Evolutionary conservation across 208 protist genomes (phyloP).

Genomic region (Wallacemonas sp.): DNA sequence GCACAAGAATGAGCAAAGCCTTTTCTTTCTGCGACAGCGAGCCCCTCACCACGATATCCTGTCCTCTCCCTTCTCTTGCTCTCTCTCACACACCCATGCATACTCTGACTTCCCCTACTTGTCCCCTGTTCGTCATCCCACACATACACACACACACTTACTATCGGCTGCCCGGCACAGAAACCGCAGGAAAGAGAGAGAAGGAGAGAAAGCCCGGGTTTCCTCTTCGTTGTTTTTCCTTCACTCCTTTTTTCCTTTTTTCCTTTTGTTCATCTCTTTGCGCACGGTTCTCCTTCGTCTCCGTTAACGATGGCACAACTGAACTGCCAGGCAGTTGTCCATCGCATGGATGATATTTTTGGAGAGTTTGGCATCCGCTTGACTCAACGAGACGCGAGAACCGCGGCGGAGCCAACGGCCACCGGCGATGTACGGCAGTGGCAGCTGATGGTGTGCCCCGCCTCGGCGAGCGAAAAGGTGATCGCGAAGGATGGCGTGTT

Average conservation of each 20-base stretch:
- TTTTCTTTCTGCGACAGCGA: too few species aligned
- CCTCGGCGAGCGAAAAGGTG: constrained; percentile 2
- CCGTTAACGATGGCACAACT: constrained; percentile 20
- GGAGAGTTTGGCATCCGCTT: constrained; percentile 77
- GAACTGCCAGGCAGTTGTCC: constrained; percentile 81
- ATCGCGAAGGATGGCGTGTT: constrained; percentile 15
- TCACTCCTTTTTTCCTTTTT: constrained; percentile 6
- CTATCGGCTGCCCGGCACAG: too few species aligned
- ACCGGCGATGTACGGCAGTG: constrained; percentile 51
- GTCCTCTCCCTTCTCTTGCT: too few species aligned
- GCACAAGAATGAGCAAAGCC: too few species aligned
- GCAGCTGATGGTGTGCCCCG: constrained; percentile 45
- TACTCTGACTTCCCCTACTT: too few species aligned
- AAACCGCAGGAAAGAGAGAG: too few species aligned
- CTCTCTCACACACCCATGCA: too few species aligned
- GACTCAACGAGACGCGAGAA: constrained; percentile 11
- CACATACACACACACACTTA: too few species aligned
- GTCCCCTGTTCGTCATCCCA: too few species aligned
- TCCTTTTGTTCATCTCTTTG: neutral
- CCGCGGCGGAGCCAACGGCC: neutral
- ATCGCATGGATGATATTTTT: constrained; percentile 85
- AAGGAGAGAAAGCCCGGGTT: neutral
- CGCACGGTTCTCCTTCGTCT: neutral
- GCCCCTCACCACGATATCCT: too few species aligned
- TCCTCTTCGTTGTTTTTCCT: constrained; percentile 17